Percentiles rank a stretch among this genome's conserved stretches.
These are phyloP conservation scores for Xylariaceae sp. DNA, from an alignment of 2,329 filamentous ascomycete genomes.

Conservation along the genomic window DNA sequence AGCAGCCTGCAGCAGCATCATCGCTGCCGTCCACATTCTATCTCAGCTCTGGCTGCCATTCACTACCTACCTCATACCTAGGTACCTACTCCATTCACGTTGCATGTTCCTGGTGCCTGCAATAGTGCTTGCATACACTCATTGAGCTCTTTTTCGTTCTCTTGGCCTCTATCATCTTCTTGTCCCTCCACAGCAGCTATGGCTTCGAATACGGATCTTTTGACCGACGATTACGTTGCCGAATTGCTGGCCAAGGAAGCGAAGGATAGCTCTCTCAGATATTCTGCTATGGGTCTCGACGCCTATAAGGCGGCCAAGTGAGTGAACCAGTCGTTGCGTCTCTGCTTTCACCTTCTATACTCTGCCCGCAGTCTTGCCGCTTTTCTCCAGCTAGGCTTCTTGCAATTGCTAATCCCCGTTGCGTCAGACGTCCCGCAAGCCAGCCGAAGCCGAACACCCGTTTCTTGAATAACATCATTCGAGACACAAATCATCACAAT, in stretches of 20 bases:
- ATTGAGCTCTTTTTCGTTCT: too few species aligned
- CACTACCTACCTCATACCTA: too few species aligned
- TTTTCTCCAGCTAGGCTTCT: not conserved
- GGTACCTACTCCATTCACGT: too few species aligned
- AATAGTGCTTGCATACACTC: too few species aligned
- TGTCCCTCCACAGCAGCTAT: slow-evolving; percentile 9
- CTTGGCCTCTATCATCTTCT: not conserved
- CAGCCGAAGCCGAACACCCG: slow-evolving; percentile 86
- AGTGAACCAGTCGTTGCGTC: slow-evolving; percentile 12
- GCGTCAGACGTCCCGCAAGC: slow-evolving; percentile 51
- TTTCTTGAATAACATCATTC: slow-evolving; percentile 84
- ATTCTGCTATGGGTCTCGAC: slow-evolving; percentile 69
- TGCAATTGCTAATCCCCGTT: slow-evolving; percentile 4
- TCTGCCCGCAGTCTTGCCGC: not conserved
- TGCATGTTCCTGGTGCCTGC: too few species aligned
- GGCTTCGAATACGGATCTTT: slow-evolving; percentile 33
- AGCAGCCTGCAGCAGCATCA: too few species aligned
- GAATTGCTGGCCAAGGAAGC: slow-evolving; percentile 78
- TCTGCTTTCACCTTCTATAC: not conserved
- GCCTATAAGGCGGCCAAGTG: slow-evolving; percentile 53
- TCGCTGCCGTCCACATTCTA: too few species aligned
- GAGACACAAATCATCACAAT: slow-evolving; percentile 86
- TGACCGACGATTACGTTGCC: slow-evolving; percentile 76
- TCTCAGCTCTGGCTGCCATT: too few species aligned
- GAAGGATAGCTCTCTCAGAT: slow-evolving; percentile 65